phyloP scores from a whole-genome alignment of 2,329 filamentous ascomycete species.

The Talaromyces amestolkiae region DNA sequence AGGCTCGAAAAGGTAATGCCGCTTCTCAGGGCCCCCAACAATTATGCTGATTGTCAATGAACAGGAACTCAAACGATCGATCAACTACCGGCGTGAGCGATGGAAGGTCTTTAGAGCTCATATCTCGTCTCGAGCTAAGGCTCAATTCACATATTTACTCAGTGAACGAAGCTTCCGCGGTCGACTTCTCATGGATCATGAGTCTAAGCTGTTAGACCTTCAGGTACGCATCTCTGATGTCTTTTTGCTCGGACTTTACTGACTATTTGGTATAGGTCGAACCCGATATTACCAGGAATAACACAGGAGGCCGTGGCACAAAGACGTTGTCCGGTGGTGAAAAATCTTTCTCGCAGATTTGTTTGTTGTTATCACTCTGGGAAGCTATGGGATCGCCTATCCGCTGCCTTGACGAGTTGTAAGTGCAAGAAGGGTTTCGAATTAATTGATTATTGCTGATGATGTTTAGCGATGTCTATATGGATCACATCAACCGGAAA shows the following conservation, averaged over 20 bases:
- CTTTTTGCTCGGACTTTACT: slow-evolving; percentile 15
- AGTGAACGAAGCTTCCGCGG: slow-evolving; percentile 88
- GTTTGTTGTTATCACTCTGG: slow-evolving; percentile 88
- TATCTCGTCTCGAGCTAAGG: slow-evolving; percentile 81
- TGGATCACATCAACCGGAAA: slow-evolving; percentile 94
- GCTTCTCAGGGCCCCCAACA: neutral
- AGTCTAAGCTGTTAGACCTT: slow-evolving; percentile 70
- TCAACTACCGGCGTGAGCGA: slow-evolving; percentile 67
- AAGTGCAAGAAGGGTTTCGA: slow-evolving; percentile 27
- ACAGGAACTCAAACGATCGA: slow-evolving; percentile 57
- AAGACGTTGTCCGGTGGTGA: slow-evolving; percentile 94
- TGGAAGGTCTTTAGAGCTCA: slow-evolving; percentile 79
- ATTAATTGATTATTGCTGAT: slow-evolving; percentile 22
- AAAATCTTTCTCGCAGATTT: slow-evolving; percentile 97
- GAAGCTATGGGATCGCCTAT: slow-evolving; percentile 97
- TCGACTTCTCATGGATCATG: slow-evolving; percentile 74
- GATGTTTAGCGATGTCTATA: slow-evolving; percentile 75
- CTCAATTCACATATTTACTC: slow-evolving; percentile 83
- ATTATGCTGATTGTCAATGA: neutral
- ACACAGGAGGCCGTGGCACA: slow-evolving; percentile 69
- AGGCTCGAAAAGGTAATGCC: slow-evolving; percentile 38
- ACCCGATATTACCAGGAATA: slow-evolving; percentile 66
- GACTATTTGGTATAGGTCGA: slow-evolving; percentile 48
- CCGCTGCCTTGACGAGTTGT: slow-evolving; percentile 92
- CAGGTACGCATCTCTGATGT: slow-evolving; percentile 44